A percentile compares a stretch with the other conserved stretches of the same genome.
phyloP scores from a whole-genome alignment of 2,329 filamentous ascomycete species.

The Akanthomyces uredinophilus region DNA sequence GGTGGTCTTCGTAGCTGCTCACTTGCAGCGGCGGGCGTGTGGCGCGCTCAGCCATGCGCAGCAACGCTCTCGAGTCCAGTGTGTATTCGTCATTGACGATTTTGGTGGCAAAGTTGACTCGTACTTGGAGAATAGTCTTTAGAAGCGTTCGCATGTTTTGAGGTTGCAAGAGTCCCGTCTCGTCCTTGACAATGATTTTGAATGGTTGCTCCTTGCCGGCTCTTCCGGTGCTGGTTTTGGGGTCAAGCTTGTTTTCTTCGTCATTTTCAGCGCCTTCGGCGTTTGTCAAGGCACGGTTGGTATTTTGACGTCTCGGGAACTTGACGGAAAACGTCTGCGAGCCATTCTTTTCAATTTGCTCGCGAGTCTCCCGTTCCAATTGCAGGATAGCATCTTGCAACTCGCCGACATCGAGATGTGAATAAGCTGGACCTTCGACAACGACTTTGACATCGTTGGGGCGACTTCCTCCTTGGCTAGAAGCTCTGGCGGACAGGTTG shows the following conservation, averaged over 20 bases:
- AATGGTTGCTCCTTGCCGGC: constrained; percentile 9
- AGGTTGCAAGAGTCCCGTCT: constrained; percentile 16
- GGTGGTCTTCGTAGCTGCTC: constrained; percentile 29
- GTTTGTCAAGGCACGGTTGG: neutral
- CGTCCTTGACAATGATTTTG: constrained; percentile 15
- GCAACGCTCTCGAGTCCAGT: constrained; percentile 23
- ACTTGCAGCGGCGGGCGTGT: constrained; percentile 21
- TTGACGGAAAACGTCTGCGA: neutral
- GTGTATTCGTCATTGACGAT: constrained; percentile 28
- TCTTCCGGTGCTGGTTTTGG: neutral
- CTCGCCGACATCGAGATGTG: constrained; percentile 32
- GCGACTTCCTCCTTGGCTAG: neutral
- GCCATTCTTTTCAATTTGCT: neutral
- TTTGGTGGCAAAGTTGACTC: constrained; percentile 26
- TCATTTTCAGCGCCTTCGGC: neutral
- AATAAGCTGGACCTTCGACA: constrained; percentile 23
- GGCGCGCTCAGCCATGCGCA: constrained; percentile 21
- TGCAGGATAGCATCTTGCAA: constrained; percentile 31
- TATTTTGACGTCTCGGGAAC: constrained; percentile 3
- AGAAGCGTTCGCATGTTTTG: constrained; percentile 26
- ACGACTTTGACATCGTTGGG: constrained; percentile 13
- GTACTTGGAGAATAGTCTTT: constrained; percentile 26
- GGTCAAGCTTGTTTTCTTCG: neutral
- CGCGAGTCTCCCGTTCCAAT: constrained; percentile 22
- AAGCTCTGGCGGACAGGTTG: neutral